These are phyloP conservation scores for Passalora sequoiae DNA, from an alignment of 2,329 filamentous ascomycete species.

Conservation along the genomic window DNA sequence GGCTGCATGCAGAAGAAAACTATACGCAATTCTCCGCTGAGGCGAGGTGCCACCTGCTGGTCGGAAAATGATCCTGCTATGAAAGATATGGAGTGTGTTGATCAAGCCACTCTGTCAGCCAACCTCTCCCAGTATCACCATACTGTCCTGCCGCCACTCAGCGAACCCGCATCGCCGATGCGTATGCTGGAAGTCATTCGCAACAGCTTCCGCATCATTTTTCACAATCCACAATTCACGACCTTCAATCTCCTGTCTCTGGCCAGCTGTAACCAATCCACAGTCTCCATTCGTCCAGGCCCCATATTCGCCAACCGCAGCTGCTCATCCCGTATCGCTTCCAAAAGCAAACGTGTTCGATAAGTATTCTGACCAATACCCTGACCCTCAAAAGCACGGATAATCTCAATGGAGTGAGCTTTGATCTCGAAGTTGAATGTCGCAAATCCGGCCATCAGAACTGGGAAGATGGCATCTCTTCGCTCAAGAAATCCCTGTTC, in stretches of 20 bases:
- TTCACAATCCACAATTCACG: conserved; percentile 50
- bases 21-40: too few relatives aligned
- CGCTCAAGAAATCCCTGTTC: conserved; percentile 36
- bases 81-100: too few relatives aligned
- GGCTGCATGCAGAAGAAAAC: too few relatives aligned
- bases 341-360: conserved; percentile 43
- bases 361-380: conserved; percentile 46
- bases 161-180: too few relatives aligned
- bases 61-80: too few relatives aligned
- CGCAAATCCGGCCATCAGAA: conserved; percentile 51
- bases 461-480: conserved; percentile 48
- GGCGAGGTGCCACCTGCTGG: too few relatives aligned
- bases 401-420: conserved; percentile 44
- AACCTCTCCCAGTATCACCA: too few relatives aligned
- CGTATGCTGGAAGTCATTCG: too few relatives aligned
- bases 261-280: conserved; percentile 50
- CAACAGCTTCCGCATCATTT: too few relatives aligned
- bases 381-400: conserved; percentile 45
- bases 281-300: conserved; percentile 39
- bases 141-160: too few relatives aligned
- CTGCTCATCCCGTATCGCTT: conserved; percentile 47
- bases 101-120: too few relatives aligned
- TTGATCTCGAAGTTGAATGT: conserved; percentile 40
- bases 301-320: conserved; percentile 35
- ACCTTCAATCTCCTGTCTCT: conserved; percentile 43